Evolutionary conservation across 352 stramenopile species (phyloP).

Genomic region (Phytophthora colocasiae): DNA sequence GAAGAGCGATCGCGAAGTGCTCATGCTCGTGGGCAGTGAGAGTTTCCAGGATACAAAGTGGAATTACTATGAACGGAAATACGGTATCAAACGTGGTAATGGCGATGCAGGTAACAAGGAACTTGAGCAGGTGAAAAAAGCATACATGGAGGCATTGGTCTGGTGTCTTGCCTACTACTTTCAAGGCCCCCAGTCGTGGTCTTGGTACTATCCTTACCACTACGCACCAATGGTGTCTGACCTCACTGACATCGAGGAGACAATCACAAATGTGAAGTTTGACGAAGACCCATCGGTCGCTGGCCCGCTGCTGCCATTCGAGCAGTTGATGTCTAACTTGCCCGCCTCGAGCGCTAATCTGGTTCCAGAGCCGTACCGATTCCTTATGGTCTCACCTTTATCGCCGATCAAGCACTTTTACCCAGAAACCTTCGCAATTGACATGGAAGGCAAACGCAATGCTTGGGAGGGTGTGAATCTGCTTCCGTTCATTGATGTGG

Average conservation of each 20-base stretch:
- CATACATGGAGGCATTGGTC: constrained; percentile 83
- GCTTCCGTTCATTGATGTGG: constrained; percentile 98
- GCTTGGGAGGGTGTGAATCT: constrained; percentile 99
- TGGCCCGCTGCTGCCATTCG: constrained; percentile 95
- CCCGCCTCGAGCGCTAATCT: constrained; percentile 95
- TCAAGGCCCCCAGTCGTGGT: constrained; percentile 96
- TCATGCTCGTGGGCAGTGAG: constrained; percentile 64
- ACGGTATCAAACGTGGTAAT: constrained; percentile 65
- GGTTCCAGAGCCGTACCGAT: constrained; percentile 93
- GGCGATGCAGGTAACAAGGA: constrained; percentile 61
- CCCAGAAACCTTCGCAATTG: constrained; percentile 82
- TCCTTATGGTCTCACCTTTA: constrained; percentile 95
- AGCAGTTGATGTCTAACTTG: constrained; percentile 98
- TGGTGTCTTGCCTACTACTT: constrained; percentile 89
- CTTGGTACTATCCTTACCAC: constrained; percentile 99
- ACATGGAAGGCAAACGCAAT: constrained; percentile 93
- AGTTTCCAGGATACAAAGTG: constrained; percentile 89
- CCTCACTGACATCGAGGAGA: constrained; percentile 90
- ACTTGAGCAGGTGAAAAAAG: constrained; percentile 69
- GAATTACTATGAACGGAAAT: constrained; percentile 88
- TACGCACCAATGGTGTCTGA: constrained; percentile 99
- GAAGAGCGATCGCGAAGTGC: constrained; percentile 55
- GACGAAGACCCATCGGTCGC: constrained; percentile 64
- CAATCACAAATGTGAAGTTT: constrained; percentile 83
- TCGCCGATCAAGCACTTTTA: constrained; percentile 98